A percentile compares a stretch with the other conserved stretches of the same genome.
phyloP scores from a whole-genome alignment of 805 yeast genomes.

The Blastobotrys peoriensis region DNA sequence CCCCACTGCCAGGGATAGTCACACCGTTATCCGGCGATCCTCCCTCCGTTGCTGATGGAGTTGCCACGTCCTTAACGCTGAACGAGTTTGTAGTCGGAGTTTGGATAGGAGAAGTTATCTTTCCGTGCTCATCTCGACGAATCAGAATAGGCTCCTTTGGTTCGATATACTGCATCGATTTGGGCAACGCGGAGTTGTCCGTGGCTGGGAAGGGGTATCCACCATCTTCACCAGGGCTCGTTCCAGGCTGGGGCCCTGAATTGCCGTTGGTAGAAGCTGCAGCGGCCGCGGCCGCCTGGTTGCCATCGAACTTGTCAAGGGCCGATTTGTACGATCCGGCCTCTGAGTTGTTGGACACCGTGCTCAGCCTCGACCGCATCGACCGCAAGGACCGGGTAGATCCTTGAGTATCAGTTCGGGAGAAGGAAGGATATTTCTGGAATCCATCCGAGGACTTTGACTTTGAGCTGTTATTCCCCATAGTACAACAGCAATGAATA shows the following conservation, averaged over 20 bases:
- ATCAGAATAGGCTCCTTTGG: constrained; percentile 72
- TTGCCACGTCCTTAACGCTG: constrained; percentile 9
- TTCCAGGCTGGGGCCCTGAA: background rate
- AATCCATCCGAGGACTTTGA: constrained; percentile 24
- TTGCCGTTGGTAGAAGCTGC: background rate
- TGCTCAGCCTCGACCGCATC: constrained; percentile 25
- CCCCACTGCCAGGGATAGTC: background rate
- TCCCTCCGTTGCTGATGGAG: background rate
- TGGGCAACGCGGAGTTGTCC: constrained; percentile 40
- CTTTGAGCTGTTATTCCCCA: constrained; percentile 36
- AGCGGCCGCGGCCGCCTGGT: background rate
- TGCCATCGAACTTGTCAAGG: constrained; percentile 8
- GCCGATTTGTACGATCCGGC: constrained; percentile 22
- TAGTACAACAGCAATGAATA: constrained; percentile 11
- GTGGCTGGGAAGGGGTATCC: constrained; percentile 23
- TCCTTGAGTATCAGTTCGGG: constrained; percentile 36
- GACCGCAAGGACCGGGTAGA: constrained; percentile 32
- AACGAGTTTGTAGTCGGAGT: constrained; percentile 8
- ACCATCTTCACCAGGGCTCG: constrained; percentile 39
- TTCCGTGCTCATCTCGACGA: constrained; percentile 43
- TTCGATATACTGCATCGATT: constrained; percentile 61
- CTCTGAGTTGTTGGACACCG: constrained; percentile 18
- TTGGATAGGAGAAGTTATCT: constrained; percentile 18
- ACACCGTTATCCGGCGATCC: background rate
- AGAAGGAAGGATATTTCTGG: constrained; percentile 33